Evolutionary conservation across 192 early-diverging fungal species (phyloP).

Genomic region (Phlyctochytrium bullatum): DNA sequence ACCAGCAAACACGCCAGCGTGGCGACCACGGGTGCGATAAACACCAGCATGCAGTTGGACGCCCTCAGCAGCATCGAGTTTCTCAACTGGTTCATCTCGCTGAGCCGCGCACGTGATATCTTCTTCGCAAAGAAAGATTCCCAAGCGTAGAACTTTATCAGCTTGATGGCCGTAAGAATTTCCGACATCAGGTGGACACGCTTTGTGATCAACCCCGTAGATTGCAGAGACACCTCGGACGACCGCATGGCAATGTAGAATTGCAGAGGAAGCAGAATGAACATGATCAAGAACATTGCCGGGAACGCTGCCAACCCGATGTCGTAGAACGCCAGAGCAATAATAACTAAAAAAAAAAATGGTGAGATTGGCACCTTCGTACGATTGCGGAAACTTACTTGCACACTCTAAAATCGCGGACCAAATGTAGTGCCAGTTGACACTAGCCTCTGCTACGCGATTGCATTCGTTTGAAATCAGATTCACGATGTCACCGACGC

Average conservation of each 20-base stretch:
- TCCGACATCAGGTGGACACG: constrained; percentile 74
- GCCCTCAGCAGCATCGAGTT: constrained; percentile 53
- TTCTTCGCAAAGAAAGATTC: constrained; percentile 59
- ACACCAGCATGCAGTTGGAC: constrained; percentile 58
- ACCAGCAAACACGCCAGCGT: constrained; percentile 38
- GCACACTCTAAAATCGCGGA: constrained; percentile 62
- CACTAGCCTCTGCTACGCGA: constrained; percentile 63
- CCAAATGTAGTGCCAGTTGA: constrained; percentile 73
- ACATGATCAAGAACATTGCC: constrained; percentile 35
- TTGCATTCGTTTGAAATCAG: constrained; percentile 73
- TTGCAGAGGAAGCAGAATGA: constrained; percentile 61
- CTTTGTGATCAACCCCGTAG: constrained; percentile 59
- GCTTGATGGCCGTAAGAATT: constrained; percentile 69
- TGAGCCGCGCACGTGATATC: constrained; percentile 44
- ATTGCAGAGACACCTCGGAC: constrained; percentile 44
- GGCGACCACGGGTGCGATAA: constrained; percentile 59
- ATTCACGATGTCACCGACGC: constrained; percentile 69
- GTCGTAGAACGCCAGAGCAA: constrained; percentile 47
- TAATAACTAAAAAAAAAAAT: constrained; percentile 40
- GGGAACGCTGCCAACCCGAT: constrained; percentile 51
- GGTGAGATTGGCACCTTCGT: background rate
- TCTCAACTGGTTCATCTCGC: constrained; percentile 54
- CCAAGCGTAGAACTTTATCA: constrained; percentile 82
- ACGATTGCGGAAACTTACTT: constrained; percentile 10
- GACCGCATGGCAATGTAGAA: constrained; percentile 52